Evolutionary conservation across 2,329 filamentous ascomycete species (phyloP), one percentile per base, ranked within the genome.

Genomic region (Venturia nashicola): DNA sequence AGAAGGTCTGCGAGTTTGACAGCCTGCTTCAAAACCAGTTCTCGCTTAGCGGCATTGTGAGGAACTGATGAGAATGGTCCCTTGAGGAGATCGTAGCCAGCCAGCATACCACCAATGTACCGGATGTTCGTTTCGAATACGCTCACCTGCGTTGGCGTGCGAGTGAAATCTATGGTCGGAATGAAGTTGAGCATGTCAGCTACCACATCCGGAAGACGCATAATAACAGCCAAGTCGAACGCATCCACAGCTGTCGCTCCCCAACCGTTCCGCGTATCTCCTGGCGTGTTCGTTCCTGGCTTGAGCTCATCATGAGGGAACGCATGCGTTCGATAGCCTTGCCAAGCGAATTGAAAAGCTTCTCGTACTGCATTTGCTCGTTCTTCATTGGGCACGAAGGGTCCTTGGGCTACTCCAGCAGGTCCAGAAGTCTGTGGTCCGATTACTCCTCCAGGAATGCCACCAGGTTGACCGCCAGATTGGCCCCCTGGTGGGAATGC

Each of bases 91-190:
- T 90, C 88, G 69, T 89, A 87, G 5, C 80, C 89, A 2, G 91
- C 89, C 8, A 96, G 72, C 69, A 96, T 80, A 18, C 91, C 91
- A 12, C 84, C 91, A 1, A 96, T 77, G 70, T 96, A 96, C 34
- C 91, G 86, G 70, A 96, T 96, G 0, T 90, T 96, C 0, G 90
- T 95, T 75, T 96, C 91, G 70, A 96, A 96, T 7, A 96, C 76
- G 44, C 88, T 92, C 60, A 96, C 85, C 0, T 65, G 12, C 2
- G 87, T 89, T 11, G 79, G 76, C 51, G 81, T 81, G 71, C 23
- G 32, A n/a, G 42, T 46, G 32, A 34, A 61, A 74, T 95, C 79
- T 69, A 95, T 87, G 0, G 76, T 82, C 0, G 84, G 81, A 55
- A 96, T 82, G 71, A 86, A 86, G 6, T 87, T 78, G 27, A 96